Conservation (phyloP, 192 early-diverging fungal species). For the Glomus cerebriforme region DNA sequence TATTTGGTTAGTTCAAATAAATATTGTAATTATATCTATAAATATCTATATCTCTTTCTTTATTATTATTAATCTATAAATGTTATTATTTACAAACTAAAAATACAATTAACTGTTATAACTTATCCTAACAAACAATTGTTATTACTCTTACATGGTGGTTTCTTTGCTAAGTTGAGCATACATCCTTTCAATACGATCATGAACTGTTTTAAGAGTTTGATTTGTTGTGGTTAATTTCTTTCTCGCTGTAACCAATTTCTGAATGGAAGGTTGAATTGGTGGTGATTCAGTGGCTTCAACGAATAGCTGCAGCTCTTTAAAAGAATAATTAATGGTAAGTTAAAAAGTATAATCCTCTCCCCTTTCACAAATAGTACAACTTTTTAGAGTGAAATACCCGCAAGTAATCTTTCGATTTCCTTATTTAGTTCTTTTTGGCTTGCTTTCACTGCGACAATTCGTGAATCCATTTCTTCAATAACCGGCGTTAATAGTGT, state of each 20-base stretch:
- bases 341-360: neutral
- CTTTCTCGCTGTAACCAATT: conserved; percentile 48
- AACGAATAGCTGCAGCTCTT: conserved; percentile 57
- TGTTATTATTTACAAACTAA: too few species aligned
- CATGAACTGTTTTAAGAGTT: conserved; percentile 48
- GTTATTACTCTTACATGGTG: neutral
- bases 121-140: neutral
- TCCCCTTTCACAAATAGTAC: neutral
- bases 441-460: conserved; percentile 52
- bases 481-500: conserved; percentile 48
- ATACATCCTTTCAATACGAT: conserved; percentile 48
- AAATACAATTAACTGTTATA: too few species aligned
- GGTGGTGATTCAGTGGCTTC: conserved; percentile 50
- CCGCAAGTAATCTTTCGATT: conserved; percentile 58
- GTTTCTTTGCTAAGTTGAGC: conserved; percentile 35
- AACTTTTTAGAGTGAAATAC: conserved; percentile 32
- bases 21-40: too few species aligned
- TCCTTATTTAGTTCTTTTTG: conserved; percentile 59
- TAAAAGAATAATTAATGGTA: neutral
- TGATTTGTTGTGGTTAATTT: conserved; percentile 49
- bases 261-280: conserved; percentile 53
- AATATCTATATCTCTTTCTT: too few species aligned
- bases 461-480: conserved; percentile 53
- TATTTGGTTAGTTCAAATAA: too few species aligned
- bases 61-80: too few species aligned